Percentiles rank a stretch among this genome's conserved stretches.
Evolutionary conservation across 352 stramenopile genomes (phyloP).

Genomic region (Globisporangium solare): DNA sequence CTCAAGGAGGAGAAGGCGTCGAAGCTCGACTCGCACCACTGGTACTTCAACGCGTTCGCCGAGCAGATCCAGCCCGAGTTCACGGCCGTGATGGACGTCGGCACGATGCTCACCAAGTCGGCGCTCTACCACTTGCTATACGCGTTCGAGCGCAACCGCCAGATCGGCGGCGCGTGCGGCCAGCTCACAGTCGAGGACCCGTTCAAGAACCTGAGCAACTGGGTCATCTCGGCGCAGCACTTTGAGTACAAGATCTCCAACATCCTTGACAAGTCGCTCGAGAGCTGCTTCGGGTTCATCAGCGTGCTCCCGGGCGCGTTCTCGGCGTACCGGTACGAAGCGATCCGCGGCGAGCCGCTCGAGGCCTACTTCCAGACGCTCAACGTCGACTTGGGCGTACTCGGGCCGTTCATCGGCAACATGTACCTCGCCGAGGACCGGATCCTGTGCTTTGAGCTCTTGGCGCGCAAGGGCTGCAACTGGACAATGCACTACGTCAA

Average conservation of each 20-base stretch:
- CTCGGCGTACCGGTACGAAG: conserved; percentile 80
- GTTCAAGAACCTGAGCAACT: conserved; percentile 82
- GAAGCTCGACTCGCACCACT: conserved; percentile 84
- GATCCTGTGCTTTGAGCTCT: conserved; percentile 82
- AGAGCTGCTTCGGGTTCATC: conserved; percentile 87
- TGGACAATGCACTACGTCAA: conserved; percentile 90
- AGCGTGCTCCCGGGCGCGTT: conserved; percentile 83
- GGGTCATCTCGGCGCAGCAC: conserved; percentile 82
- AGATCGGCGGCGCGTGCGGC: conserved; percentile 79
- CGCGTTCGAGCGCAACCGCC: conserved; percentile 70
- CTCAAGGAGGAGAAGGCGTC: conserved; percentile 80
- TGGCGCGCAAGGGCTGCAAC: conserved; percentile 74
- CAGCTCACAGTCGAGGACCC: conserved; percentile 82
- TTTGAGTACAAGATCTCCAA: conserved; percentile 91
- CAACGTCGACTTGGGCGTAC: conserved; percentile 69
- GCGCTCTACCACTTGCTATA: conserved; percentile 75
- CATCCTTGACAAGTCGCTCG: conserved; percentile 82
- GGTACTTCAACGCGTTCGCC: conserved; percentile 81
- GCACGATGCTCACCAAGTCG: conserved; percentile 77
- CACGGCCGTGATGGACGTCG: conserved; percentile 81
- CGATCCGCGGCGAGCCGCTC: conserved; percentile 69
- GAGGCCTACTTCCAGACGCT: conserved; percentile 86
- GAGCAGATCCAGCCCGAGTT: conserved; percentile 83
- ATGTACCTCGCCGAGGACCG: conserved; percentile 88
- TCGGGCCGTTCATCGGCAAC: conserved; percentile 82